Evolutionary conservation across 2,329 filamentous ascomycete genomes (phyloP).

Genomic region (Cadophora sp.): DNA sequence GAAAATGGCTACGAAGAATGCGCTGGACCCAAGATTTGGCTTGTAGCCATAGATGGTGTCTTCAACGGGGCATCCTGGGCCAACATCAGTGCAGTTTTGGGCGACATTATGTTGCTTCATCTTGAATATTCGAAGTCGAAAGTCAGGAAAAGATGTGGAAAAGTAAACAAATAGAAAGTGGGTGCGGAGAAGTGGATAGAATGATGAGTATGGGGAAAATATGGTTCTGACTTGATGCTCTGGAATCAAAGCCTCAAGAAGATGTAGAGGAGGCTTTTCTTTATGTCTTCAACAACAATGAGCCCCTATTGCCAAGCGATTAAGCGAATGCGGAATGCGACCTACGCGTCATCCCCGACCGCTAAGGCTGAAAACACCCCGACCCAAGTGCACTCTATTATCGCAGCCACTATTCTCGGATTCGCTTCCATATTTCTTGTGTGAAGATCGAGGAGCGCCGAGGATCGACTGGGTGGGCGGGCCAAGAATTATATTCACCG

Average conservation of each 20-base stretch:
- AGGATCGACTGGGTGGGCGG: not conserved
- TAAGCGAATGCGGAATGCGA: constrained; percentile 10
- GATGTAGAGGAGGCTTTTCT: not conserved
- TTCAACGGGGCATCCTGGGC: constrained; percentile 43
- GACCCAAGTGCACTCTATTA: not conserved
- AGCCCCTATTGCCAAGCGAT: not conserved
- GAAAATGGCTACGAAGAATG: constrained; percentile 60
- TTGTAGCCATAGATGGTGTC: constrained; percentile 54
- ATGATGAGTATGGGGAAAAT: not conserved
- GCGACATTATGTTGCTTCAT: constrained; percentile 24
- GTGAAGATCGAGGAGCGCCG: not conserved
- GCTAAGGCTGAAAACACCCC: constrained; percentile 3
- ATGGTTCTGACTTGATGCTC: not conserved
- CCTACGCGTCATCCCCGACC: constrained; percentile 13
- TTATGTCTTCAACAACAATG: constrained; percentile 11
- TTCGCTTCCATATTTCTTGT: not conserved
- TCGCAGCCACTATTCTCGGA: constrained; percentile 3
- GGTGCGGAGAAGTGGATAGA: not conserved
- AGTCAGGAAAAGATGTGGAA: not conserved
- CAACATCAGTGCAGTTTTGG: constrained; percentile 30
- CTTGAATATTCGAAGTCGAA: constrained; percentile 1
- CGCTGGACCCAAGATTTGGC: constrained; percentile 60
- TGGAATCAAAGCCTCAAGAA: not conserved
- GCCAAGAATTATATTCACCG: constrained; percentile 17
- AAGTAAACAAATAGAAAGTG: not conserved